Conservation (phyloP, 139 green algal genomes). For the Coelastrella sp. region DNA sequence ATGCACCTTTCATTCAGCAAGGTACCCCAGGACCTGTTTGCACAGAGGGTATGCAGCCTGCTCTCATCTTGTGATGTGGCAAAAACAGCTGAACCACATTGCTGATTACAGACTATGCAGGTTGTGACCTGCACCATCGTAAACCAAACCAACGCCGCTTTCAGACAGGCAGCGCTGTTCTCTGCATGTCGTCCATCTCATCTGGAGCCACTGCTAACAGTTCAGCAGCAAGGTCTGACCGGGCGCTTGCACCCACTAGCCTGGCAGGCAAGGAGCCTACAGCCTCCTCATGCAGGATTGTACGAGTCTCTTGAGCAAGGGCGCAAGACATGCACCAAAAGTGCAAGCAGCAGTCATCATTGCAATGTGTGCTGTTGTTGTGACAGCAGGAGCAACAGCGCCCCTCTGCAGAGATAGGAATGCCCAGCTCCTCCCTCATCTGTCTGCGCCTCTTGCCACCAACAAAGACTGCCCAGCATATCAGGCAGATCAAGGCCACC, state of each 20-base stretch:
- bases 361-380: conserved; percentile 1
- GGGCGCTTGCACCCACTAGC: not conserved
- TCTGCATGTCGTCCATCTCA: not conserved
- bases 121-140: no score
- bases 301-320: conserved; percentile 15
- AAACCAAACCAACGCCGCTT: not conserved
- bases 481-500: not conserved
- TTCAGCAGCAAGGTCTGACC: not conserved
- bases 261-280: not conserved
- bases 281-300: conserved; percentile 17
- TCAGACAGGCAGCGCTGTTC: not conserved
- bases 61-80: no score
- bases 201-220: not conserved
- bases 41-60: no score
- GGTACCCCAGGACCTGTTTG: no score
- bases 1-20: no score
- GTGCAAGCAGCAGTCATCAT: conserved; percentile 27
- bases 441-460: not conserved
- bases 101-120: no score
- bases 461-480: conserved; percentile 3
- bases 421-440: conserved; percentile 12
- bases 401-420: not conserved
- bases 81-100: no score
- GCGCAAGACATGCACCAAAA: conserved; percentile 5
- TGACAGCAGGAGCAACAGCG: not conserved